Evolutionary conservation across 345 rosid genomes (phyloP).

Genomic region (Salix brachista): DNA sequence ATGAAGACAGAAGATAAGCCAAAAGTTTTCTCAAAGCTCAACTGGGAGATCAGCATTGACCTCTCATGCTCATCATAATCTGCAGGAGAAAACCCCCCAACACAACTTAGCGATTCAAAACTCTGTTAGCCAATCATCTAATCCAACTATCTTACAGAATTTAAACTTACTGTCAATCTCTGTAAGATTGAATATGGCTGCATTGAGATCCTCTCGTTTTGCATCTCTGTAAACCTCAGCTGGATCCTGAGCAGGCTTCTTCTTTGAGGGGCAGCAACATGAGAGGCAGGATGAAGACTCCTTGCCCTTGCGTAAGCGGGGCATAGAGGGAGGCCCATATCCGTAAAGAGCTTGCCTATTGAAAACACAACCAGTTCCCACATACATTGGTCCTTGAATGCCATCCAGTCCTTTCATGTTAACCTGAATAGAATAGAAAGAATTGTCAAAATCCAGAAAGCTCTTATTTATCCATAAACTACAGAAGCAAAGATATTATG

Average conservation of each 20-base stretch:
- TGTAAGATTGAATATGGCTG: slow-evolving; percentile 86
- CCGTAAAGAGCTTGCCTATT: slow-evolving; percentile 94
- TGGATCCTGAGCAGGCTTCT: slow-evolving; percentile 57
- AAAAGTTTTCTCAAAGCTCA: slow-evolving; percentile 93
- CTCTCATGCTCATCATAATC: slow-evolving; percentile 90
- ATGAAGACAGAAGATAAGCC: slow-evolving; percentile 91
- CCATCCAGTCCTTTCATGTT: slow-evolving; percentile 98
- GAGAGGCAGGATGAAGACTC: slow-evolving; percentile 65
- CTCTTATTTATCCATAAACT: slow-evolving; percentile 1
- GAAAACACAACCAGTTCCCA: slow-evolving; percentile 93
- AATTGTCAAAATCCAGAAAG: slow-evolving; percentile 9
- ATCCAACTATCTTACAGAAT: background rate
- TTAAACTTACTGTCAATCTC: slow-evolving; percentile 70
- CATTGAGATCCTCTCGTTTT: slow-evolving; percentile 81
- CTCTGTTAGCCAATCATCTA: background rate
- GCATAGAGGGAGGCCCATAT: slow-evolving; percentile 83
- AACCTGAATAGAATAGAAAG: slow-evolving; percentile 45
- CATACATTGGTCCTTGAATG: slow-evolving; percentile 94
- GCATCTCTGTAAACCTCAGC: slow-evolving; percentile 74
- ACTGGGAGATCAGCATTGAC: slow-evolving; percentile 87
- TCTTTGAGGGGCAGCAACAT: slow-evolving; percentile 66
- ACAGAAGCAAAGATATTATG: background rate
- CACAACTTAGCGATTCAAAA: background rate
- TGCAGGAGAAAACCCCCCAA: slow-evolving; percentile 25
- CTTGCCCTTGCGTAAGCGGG: slow-evolving; percentile 58